Percentiles rank a stretch among this genome's conserved stretches.
These are phyloP conservation scores for Heterobasidion parviporum DNA, from an alignment of 1,284 basidiomycete genomes.

Conservation along the genomic window DNA sequence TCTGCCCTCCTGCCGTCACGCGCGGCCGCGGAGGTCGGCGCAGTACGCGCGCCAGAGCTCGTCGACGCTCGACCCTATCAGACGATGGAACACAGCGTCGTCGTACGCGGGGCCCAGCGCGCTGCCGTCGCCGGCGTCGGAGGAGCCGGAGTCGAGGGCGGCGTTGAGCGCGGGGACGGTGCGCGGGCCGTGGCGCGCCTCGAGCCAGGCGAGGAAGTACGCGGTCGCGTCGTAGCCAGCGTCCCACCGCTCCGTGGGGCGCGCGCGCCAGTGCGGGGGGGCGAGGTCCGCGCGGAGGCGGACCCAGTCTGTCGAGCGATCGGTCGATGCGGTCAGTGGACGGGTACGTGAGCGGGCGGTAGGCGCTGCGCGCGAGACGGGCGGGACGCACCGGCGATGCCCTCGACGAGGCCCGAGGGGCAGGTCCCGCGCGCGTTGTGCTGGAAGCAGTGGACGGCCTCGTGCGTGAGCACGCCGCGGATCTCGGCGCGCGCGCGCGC, in stretches of 20 bases:
- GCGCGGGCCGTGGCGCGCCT: slow-evolving; percentile 42
- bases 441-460: slow-evolving; percentile 71
- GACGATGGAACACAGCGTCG: slow-evolving; percentile 38
- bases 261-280: slow-evolving; percentile 58
- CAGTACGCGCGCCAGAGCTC: slow-evolving; percentile 52
- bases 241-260: slow-evolving; percentile 50
- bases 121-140: too few relatives aligned
- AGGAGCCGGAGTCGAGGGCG: slow-evolving; percentile 25
- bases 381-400: slow-evolving; percentile 70
- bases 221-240: slow-evolving; percentile 63
- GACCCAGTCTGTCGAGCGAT: slow-evolving; percentile 47
- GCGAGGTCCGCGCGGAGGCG: slow-evolving; percentile 46
- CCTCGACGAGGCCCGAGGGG: slow-evolving; percentile 64
- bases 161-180: slow-evolving; percentile 50
- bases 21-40: slow-evolving; percentile 4
- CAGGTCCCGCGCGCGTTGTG: slow-evolving; percentile 50
- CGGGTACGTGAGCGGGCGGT: too few relatives aligned
- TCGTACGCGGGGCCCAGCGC: slow-evolving; percentile 33
- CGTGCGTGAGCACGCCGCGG: slow-evolving; percentile 53
- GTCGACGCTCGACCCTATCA: slow-evolving; percentile 42
- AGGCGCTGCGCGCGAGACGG: too few relatives aligned
- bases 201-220: slow-evolving; percentile 68
- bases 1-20: too few relatives aligned
- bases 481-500: slow-evolving; percentile 51
- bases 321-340: too few relatives aligned